Conservation (phyloP, 257 asterid species). For the Craterostigma plantagineum region DNA sequence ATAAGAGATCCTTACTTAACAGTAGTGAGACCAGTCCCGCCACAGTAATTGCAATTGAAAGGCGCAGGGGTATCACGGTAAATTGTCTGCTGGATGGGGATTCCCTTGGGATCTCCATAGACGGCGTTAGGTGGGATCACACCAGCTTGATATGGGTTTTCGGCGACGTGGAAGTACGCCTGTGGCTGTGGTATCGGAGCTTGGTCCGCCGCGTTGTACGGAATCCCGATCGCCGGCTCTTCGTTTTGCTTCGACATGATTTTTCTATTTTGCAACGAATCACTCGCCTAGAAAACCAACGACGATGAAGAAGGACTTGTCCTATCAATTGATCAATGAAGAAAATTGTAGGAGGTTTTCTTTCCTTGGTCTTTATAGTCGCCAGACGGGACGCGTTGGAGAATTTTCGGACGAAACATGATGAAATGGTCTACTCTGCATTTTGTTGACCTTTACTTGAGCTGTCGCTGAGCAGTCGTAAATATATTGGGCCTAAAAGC, state of each 20-base stretch:
- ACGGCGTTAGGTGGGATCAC: constrained; percentile 61
- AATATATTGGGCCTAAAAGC: too few relatives aligned
- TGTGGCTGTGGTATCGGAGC: constrained; percentile 24
- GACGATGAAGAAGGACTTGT: too few relatives aligned
- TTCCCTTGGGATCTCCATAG: constrained; percentile 77
- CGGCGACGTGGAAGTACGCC: constrained; percentile 32
- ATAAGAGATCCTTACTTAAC: constrained; percentile 61
- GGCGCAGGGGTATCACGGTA: constrained; percentile 95
- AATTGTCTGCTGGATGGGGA: constrained; percentile 77
- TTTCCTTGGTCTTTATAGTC: too few relatives aligned
- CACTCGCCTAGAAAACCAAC: too few relatives aligned
- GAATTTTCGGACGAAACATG: too few relatives aligned
- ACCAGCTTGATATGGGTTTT: constrained; percentile 65
- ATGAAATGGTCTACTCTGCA: too few relatives aligned
- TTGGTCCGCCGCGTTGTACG: constrained; percentile 42
- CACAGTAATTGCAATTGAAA: constrained; percentile 59
- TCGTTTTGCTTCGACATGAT: constrained; percentile 8
- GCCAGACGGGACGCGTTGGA: too few relatives aligned
- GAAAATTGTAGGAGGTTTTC: too few relatives aligned
- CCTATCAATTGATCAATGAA: too few relatives aligned
- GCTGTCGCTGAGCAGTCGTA: too few relatives aligned
- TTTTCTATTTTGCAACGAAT: not conserved
- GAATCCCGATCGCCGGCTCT: constrained; percentile 81
- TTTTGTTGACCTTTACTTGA: too few relatives aligned
- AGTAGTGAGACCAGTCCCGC: constrained; percentile 55